phyloP scores from a whole-genome alignment of 257 asterid species.

The Capsicum baccatum region DNA sequence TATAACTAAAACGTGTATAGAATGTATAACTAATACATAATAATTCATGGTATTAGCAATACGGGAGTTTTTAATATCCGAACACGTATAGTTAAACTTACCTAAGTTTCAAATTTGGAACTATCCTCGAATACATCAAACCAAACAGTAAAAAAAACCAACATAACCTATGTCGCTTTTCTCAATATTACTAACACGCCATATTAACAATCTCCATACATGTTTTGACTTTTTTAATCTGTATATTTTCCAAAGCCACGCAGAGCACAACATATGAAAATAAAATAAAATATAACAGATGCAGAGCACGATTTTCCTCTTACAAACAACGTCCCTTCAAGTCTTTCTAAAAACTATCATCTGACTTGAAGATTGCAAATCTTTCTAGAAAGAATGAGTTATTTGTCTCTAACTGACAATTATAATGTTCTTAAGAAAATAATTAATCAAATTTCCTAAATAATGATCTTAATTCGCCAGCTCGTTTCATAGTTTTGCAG shows the following conservation, averaged over 20 bases:
- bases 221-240: background rate
- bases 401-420: background rate
- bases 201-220: no score
- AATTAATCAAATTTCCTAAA: background rate
- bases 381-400: conserved; percentile 16
- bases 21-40: no score
- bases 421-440: background rate
- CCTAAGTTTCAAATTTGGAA: no score
- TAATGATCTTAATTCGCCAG: background rate
- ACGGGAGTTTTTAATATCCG: no score
- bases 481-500: background rate
- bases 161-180: no score
- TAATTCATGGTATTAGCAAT: no score
- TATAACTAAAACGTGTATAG: no score
- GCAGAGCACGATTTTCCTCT: conserved; percentile 13
- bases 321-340: background rate
- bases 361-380: conserved; percentile 21
- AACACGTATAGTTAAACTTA: no score
- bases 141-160: no score
- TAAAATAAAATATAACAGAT: background rate
- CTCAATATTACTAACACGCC: no score
- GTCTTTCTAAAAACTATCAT: background rate
- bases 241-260: background rate
- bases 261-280: background rate
- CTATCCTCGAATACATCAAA: no score